Percentiles rank a stretch among this genome's conserved stretches.
Evolutionary conservation across 495 filamentous ascomycete species (phyloP).

Genomic region (Lasiosphaeria miniovina): DNA sequence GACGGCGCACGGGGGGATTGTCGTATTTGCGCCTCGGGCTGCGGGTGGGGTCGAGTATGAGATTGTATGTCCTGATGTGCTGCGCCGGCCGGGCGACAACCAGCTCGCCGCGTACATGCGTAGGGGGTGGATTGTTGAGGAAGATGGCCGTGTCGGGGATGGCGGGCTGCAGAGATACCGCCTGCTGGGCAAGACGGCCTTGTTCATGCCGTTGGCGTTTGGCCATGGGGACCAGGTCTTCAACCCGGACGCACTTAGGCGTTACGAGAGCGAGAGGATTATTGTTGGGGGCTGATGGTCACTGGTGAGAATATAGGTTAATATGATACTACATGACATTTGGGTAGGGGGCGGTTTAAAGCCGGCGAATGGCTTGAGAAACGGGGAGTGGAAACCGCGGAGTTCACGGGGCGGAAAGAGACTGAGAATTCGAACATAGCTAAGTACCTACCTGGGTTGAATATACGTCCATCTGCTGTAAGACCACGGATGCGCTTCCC

Average conservation of each 20-base stretch:
- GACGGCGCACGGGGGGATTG: neutral
- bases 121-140: neutral
- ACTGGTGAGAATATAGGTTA: too few species aligned
- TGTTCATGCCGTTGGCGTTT: conserved; percentile 5
- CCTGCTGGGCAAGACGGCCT: neutral
- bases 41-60: neutral
- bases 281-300: neutral
- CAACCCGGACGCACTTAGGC: neutral
- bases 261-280: neutral
- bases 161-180: neutral
- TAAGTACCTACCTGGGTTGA: too few species aligned
- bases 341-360: too few species aligned
- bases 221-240: neutral
- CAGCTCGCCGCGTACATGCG: conserved; percentile 1
- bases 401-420: too few species aligned
- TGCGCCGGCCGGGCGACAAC: neutral
- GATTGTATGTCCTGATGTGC: conserved; percentile 1
- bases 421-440: too few species aligned
- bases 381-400: too few species aligned
- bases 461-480: too few species aligned
- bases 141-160: neutral
- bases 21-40: neutral
- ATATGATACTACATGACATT: too few species aligned
- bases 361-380: too few species aligned
- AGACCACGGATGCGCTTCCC: too few species aligned